A percentile compares a stretch with the other conserved stretches of the same genome.
Evolutionary conservation across 2,329 filamentous ascomycete species (phyloP).

Genomic region (Aspergillus pseudoviridinutans): DNA sequence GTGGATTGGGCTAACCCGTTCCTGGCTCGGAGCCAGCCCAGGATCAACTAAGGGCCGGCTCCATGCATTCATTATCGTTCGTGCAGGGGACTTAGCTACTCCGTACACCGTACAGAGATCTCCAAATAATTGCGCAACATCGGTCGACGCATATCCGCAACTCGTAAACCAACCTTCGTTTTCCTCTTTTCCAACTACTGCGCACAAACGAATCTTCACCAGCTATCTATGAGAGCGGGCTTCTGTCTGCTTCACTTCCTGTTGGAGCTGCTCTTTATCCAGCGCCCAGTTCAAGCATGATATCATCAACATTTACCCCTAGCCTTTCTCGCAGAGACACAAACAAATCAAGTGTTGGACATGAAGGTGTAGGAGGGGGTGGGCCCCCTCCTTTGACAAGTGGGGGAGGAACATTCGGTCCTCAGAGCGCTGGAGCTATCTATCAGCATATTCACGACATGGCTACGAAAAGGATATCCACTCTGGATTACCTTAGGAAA

Average conservation of each 20-base stretch:
- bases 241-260: background rate
- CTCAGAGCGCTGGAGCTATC: conserved; percentile 52
- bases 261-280: background rate
- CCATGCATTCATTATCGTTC: background rate
- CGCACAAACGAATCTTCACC: background rate
- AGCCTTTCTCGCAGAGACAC: conserved; percentile 33
- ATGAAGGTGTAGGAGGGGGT: conserved; percentile 20
- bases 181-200: background rate
- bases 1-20: background rate
- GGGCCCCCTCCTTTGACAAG: conserved; percentile 30
- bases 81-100: background rate
- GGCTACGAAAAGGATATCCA: conserved; percentile 88
- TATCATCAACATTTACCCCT: conserved; percentile 31
- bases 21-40: background rate
- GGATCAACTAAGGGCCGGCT: background rate
- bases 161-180: background rate
- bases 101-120: background rate
- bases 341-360: conserved; percentile 27
- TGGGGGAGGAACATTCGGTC: conserved; percentile 33
- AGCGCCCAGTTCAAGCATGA: conserved; percentile 20
- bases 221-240: background rate
- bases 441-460: conserved; percentile 75
- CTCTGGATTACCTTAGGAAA: conserved; percentile 86
- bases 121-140: background rate
- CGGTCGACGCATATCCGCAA: background rate